Base-by-base conservation (phyloP, 2,329 filamentous ascomycete genomes). In the Xylariaceae sp. region DNA sequence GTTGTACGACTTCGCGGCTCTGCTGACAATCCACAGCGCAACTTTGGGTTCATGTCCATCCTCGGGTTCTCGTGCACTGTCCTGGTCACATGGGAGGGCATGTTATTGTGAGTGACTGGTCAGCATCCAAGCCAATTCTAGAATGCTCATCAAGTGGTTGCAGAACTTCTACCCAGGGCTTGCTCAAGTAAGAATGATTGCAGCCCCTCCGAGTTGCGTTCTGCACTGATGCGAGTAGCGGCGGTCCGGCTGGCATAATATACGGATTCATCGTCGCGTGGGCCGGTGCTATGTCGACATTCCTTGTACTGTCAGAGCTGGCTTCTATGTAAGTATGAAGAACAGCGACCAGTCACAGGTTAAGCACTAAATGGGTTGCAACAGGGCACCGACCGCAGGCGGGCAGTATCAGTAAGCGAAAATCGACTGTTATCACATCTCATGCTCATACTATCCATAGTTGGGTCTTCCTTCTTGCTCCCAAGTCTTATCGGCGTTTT, bases 21-120 rank as follows among this genome's bases (percentile, higher is more conserved):
- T 6, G 6, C 42, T 41, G 33, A 41, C 38, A 18, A n/a, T 15
- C 3, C 12, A 30, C 17, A 48, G 46, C 38, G 43, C 15, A 44
- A 44, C 17, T 49, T 42, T 42, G 46, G 41, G 4, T 49, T 44
- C 38, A 41, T 44, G 41, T 46, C 43, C 4, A 38, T 49, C 18
- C 22, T 46, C 6, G 41, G 43, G 3, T 49, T 46, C 18, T 46
- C 41, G 9, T 49, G 43, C 39, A 44, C 43, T 9, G 40, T 41
- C 8, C 18, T 45, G 31, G 37, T 43, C 4, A 45, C 43, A 8
- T 48, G 39, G 43, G 43, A 48, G 18, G 45, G 39, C 17, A 43
- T 45, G 18, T 16, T 48, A 9, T 38, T 48, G 42, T 47, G n/a
- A 29, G 26, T n/a, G n/a, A n/a, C n/a, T n/a, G n/a, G n/a, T n/a